A percentile compares a stretch with the other conserved stretches of the same genome.
These are phyloP conservation scores for Thymus mandschuricus DNA, from an alignment of 257 asterid species.

Conservation along the genomic window DNA sequence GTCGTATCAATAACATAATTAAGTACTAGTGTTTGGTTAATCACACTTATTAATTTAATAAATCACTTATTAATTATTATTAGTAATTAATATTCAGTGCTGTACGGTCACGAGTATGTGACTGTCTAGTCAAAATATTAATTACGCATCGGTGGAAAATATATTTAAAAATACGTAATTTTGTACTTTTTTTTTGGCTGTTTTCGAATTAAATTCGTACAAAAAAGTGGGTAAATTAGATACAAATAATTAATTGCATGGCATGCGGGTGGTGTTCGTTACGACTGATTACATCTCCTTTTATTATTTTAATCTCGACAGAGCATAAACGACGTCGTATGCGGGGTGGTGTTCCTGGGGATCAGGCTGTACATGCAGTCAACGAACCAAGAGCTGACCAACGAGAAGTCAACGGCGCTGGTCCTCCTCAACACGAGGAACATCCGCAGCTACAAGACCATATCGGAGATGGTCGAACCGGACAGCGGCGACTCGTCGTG, in stretches of 20 bases:
- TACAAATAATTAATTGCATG: neutral
- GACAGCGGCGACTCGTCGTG: conserved; percentile 49
- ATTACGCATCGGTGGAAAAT: neutral
- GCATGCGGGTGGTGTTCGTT: neutral
- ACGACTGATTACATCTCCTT: too few species aligned
- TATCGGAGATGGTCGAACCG: conserved; percentile 72
- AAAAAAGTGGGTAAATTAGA: conserved; percentile 12
- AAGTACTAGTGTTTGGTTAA: too few species aligned
- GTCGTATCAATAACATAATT: too few species aligned
- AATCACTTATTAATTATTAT: neutral
- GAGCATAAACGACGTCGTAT: conserved; percentile 77
- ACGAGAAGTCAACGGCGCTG: conserved; percentile 60
- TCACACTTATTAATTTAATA: neutral
- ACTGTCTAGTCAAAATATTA: neutral
- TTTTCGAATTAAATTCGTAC: conserved; percentile 11
- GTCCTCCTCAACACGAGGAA: conserved; percentile 80
- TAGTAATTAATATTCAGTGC: neutral
- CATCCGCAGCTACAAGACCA: conserved; percentile 65
- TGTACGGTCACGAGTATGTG: neutral
- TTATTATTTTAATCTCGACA: conserved; percentile 14
- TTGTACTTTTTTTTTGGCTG: neutral
- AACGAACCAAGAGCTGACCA: conserved; percentile 32
- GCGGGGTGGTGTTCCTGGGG: conserved; percentile 73
- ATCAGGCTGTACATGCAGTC: conserved; percentile 66
- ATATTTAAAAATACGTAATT: neutral